Evolutionary conservation across 805 yeast species (phyloP), one percentile per base, ranked within the genome.

Genomic region (Hanseniaspora lindneri): DNA sequence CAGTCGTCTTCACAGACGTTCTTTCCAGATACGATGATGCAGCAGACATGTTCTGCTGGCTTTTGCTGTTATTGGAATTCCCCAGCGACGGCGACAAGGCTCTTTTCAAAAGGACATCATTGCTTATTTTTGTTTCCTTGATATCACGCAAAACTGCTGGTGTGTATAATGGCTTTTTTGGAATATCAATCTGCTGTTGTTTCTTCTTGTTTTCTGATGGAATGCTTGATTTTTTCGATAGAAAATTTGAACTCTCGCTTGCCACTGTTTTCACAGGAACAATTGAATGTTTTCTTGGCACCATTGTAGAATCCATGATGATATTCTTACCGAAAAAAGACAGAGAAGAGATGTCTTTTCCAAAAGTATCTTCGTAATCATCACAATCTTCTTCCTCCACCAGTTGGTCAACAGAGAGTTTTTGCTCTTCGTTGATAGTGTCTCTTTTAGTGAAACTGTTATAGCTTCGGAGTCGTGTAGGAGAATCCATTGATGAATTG

Each of bases 91-190:
- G 56, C 14, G 55, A 54, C 19, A 54, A 43, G n/a, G 55, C 60
- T 52, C 50, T 60, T 57, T 51, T 63, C 59, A 56, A 59, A 19
- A 67, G 51, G 50, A 67, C 70, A 41, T 67, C 71, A n/a, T 64
- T 66, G 16, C 67, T 68, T 37, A 69, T 56, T 43, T 69, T 69
- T 1, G 73, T 69, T 50, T 60, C 63, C 0, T 71, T 63, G 11
- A 69, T 68, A 36, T 73, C 72, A 55, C 84, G 73, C 46, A 88
- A 68, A 10, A 88, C 97, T 0, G 96, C 96, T 0, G 97, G 97
- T 0, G 83, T 71, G 58, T 86, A 88, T 68, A 88, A 68, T 9
- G 96, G 96, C 58, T 84, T 81, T 61, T 86, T 76, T 54, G 86
- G 88, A 41, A 80, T 81, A 50, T 78, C 77, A 53, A 87, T 77